These are phyloP conservation scores for Russula compacta DNA, from an alignment of 768 basidiomycete species.

Conservation along the genomic window DNA sequence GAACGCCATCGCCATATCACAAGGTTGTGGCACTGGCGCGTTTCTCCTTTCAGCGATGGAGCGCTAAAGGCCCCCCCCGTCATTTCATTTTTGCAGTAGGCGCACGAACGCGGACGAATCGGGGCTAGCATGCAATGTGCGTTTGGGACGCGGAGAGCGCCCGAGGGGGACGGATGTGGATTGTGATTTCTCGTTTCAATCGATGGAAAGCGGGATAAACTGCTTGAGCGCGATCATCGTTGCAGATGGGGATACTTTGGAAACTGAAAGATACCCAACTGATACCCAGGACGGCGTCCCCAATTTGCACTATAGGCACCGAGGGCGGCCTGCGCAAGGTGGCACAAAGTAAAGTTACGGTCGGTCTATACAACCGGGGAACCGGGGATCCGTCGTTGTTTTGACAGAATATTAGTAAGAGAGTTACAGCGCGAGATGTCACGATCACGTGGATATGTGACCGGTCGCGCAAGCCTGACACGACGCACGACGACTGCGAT, in stretches of 20 bases:
- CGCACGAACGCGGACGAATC: neutral
- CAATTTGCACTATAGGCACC: neutral
- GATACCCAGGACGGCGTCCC: too few species aligned
- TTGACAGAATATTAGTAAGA: neutral
- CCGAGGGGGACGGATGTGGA: neutral
- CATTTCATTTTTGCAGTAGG: neutral
- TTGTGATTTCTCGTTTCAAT: neutral
- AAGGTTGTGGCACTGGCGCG: neutral
- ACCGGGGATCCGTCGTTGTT: too few species aligned
- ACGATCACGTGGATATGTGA: slow-evolving; percentile 10
- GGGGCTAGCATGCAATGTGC: neutral
- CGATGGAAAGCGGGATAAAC: neutral
- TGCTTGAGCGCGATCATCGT: neutral
- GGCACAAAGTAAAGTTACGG: too few species aligned
- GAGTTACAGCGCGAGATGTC: neutral
- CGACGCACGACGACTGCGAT: neutral
- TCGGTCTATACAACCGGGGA: too few species aligned
- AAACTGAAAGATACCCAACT: neutral
- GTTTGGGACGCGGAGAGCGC: neutral
- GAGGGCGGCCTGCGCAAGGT: neutral
- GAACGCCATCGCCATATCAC: neutral
- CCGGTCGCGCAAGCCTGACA: neutral
- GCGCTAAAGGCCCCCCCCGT: too few species aligned
- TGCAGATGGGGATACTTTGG: neutral
- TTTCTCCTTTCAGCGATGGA: neutral